These are phyloP conservation scores for Kodamaea laetipori DNA, from an alignment of 805 yeast species.

Conservation along the genomic window DNA sequence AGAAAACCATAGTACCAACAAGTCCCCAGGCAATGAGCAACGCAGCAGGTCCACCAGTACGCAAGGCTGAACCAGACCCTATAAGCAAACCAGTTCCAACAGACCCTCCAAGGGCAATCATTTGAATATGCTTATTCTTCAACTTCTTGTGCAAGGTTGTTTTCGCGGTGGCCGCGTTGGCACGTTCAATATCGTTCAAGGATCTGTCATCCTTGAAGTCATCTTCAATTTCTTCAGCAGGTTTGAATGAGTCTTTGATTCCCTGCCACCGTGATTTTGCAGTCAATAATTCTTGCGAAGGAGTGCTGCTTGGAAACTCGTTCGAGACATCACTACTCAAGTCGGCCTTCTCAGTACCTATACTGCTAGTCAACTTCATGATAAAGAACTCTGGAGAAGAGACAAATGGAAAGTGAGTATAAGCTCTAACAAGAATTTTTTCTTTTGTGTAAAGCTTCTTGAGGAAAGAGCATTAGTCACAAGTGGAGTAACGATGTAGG, in stretches of 20 bases:
- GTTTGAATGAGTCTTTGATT: slow-evolving; percentile 33
- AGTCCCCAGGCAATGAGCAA: slow-evolving; percentile 57
- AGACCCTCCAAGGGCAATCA: slow-evolving; percentile 33
- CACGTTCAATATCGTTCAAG: slow-evolving; percentile 35
- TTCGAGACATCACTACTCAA: slow-evolving; percentile 5
- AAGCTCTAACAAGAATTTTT: background rate
- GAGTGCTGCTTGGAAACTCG: too few species aligned
- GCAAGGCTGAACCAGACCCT: slow-evolving; percentile 51
- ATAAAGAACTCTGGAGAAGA: background rate
- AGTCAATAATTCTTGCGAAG: background rate
- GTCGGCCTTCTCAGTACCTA: slow-evolving; percentile 6
- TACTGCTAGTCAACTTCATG: background rate
- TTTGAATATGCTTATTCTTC: slow-evolving; percentile 26
- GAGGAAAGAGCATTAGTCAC: background rate
- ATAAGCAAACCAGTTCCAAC: slow-evolving; percentile 39
- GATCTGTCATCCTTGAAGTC: slow-evolving; percentile 4
- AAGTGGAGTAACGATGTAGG: background rate
- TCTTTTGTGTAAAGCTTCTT: slow-evolving; percentile 8
- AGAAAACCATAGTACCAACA: slow-evolving; percentile 58
- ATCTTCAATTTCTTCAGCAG: slow-evolving; percentile 21
- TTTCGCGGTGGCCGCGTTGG: slow-evolving; percentile 33
- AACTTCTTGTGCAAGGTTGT: slow-evolving; percentile 27
- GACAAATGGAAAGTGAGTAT: slow-evolving; percentile 2
- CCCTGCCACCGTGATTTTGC: slow-evolving; percentile 19
- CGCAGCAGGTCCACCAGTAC: slow-evolving; percentile 46